Base-by-base conservation (phyloP, 1,284 basidiomycete species). In the Leccinum proximum region DNA sequence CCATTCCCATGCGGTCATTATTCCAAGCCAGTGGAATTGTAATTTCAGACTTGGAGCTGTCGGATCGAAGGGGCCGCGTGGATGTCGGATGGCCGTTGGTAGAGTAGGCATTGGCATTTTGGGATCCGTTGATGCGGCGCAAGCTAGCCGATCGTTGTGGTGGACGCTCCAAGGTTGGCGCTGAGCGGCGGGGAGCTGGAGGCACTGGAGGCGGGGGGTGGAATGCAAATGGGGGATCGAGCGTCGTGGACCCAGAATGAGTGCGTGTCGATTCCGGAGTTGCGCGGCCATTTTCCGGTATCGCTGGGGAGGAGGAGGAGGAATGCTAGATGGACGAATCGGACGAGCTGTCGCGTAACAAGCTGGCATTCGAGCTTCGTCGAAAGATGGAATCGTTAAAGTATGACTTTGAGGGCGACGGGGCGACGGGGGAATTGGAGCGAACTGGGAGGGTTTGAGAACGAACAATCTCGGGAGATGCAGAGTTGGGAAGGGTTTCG, bases 401-500 rank as follows among this genome's bases (percentile, higher is more conserved):
- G 61, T 61, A 61, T 1, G 58, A 4, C 3, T 60, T 69, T 5
- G 67, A 63, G 16, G 72, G 72, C 0, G 73, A 69, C 10, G 66
- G 58, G 10, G 30, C 30, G 30, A 60, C 56, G 16, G 74, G 71
- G 0, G 74, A 73, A 10, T 69, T 69, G 16, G 69, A 60, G 18
- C 62, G 66, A 18, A 63, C 60, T 22, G 75, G 74, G 2, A 73
- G 59, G 0, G 75, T 77, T 59, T 75, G 75, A 5, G 74, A 77
- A 48, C 76, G 76, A 58, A 76, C 72, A 62, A 78, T 72, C 8
- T 79, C 77, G 35, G 75, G 71, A 14, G 78, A 77, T 14, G 78
- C 77, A 57, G 78, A 70, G 45, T 75, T 71, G 59, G 70, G 69
- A 45, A 65, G 30, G 59, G 71, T 61, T 62, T 74, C 75, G 63